Base-by-base conservation (phyloP, 441 rosid species). In the Viola pubescens region DNA sequence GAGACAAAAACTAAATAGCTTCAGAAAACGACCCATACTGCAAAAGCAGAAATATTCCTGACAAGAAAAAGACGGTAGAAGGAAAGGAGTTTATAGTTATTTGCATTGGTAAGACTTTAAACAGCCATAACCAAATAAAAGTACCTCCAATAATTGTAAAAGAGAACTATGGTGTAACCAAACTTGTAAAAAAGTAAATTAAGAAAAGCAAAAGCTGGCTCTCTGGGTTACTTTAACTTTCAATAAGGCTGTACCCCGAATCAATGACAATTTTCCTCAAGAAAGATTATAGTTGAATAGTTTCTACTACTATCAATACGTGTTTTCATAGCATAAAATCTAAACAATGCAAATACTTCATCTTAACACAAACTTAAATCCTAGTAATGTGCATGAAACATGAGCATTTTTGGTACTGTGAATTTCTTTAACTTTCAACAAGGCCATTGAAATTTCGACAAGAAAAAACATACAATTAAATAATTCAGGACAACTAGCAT, bases 31-130 rank as follows among this genome's bases (percentile, higher is more conserved):
- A 66, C 40, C 19, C 40, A 53, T 38, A 13, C 52, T 65, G 47
- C 41, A 39, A 43, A 68, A 59, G 53, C 34, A 48, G 12, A 63
- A 59, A 9, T 8, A 69, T 48, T 40, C 42, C 48, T 57, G 54
- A 52, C 49, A 47, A 39, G 37, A 10, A 55, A 59, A 47, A 58
- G 8, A 16, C 0, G 5, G 11, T 26, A 46, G 63, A 13, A 16
- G 47, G 26, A 51, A 5, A 2, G n/a, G 26, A 47, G 12, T 37
- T n/a, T 40, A 59, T 26, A 0, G 16, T 34, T 10, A 16, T 44
- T 11, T 12, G 60, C 26, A 8, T 26, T 12, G 41, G 54, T 40
- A 10, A 9, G 34, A 26, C 34, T 26, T 26, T 40, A 51, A 52
- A 34, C 37, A 6, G 7, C 19, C 8, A 10, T 6, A 26, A 9